Evolutionary conservation across 2,329 filamentous ascomycete species (phyloP).

Genomic region (Cordyceps pruinosa): DNA sequence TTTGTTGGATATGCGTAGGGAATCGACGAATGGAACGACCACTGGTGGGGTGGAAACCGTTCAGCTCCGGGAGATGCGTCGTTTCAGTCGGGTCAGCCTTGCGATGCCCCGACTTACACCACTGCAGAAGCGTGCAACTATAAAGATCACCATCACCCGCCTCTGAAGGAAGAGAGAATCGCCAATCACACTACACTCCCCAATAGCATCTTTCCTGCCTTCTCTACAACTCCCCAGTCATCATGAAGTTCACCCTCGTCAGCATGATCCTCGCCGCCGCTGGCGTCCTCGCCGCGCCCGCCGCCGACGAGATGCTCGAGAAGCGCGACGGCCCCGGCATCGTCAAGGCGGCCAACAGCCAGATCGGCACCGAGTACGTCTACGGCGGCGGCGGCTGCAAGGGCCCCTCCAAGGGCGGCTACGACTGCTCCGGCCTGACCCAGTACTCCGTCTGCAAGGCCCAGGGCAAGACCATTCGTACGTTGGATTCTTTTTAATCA

Average conservation of each 20-base stretch:
- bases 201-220: too few species aligned
- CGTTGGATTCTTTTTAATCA: background rate
- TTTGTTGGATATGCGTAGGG: background rate
- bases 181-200: background rate
- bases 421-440: constrained; percentile 17
- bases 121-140: background rate
- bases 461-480: constrained; percentile 17
- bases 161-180: background rate
- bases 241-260: constrained; percentile 11
- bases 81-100: background rate
- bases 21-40: background rate
- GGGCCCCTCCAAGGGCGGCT: constrained; percentile 16
- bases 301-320: constrained; percentile 10
- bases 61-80: background rate
- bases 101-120: background rate
- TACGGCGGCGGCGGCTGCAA: constrained; percentile 16
- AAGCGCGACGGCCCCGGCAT: constrained; percentile 16
- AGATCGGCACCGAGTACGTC: constrained; percentile 14
- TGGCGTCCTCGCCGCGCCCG: constrained; percentile 3
- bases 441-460: constrained; percentile 17
- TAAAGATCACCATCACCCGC: background rate
- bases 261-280: constrained; percentile 9
- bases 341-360: constrained; percentile 13
- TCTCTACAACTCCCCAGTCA: background rate
- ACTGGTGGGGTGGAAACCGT: background rate